Percentiles rank a stretch among this genome's conserved stretches.
These are phyloP conservation scores for Solanum paucissectum DNA, from an alignment of 257 asterid species.

Conservation along the genomic window DNA sequence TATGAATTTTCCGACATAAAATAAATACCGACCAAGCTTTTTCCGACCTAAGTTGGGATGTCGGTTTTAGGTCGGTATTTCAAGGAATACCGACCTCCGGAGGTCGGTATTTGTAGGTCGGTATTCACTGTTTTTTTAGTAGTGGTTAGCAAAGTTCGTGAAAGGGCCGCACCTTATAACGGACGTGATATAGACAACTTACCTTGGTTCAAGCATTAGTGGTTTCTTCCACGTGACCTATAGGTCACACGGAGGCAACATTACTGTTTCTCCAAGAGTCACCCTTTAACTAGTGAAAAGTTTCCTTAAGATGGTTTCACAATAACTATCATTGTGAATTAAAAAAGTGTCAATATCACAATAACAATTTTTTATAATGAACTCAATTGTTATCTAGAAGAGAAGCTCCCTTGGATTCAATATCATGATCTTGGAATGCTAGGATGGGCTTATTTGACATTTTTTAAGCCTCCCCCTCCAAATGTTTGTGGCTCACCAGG, in stretches of 20 bases:
- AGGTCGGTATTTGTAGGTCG: too few species aligned
- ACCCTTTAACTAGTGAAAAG: constrained; percentile 15
- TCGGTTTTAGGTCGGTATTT: too few species aligned
- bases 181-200: background rate
- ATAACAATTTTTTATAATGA: background rate
- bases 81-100: too few species aligned
- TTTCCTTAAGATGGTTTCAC: constrained; percentile 27
- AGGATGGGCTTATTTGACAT: constrained; percentile 41
- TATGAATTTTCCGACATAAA: too few species aligned
- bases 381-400: constrained; percentile 33
- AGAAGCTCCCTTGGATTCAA: constrained; percentile 55
- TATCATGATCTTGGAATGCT: constrained; percentile 44
- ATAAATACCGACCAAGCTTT: too few species aligned
- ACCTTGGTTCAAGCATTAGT: background rate
- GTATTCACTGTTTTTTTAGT: too few species aligned
- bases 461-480: constrained; percentile 50
- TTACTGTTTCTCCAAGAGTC: background rate
- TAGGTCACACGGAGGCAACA: background rate
- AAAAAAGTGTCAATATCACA: too few species aligned
- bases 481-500: constrained; percentile 60
- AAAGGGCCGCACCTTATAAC: background rate
- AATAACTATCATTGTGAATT: too few species aligned
- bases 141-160: background rate
- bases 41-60: too few species aligned
- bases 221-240: background rate